These are phyloP conservation scores for Aspergillus sp. DNA, from an alignment of 2,329 filamentous ascomycete species.

Conservation along the genomic window DNA sequence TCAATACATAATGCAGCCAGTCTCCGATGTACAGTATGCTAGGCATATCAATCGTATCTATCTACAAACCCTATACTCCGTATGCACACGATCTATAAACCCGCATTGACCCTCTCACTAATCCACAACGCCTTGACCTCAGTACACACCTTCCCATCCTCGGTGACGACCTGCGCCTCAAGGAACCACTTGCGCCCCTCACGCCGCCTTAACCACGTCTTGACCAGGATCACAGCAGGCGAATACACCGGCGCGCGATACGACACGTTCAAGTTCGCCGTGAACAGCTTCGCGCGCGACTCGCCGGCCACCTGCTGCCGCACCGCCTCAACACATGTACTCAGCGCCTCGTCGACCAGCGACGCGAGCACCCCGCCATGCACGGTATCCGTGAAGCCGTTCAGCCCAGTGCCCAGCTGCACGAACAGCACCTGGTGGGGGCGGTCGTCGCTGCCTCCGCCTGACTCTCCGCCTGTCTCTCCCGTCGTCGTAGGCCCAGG, in stretches of 20 bases:
- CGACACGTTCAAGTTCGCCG: constrained; percentile 1
- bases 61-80: too few species aligned
- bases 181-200: constrained; percentile 3
- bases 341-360: constrained; percentile 1
- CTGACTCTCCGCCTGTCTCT: too few species aligned
- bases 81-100: not conserved
- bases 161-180: not conserved
- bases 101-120: not conserved
- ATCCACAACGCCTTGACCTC: not conserved
- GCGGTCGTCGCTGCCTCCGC: not conserved
- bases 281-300: not conserved
- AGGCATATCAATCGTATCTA: too few species aligned
- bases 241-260: not conserved
- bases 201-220: constrained; percentile 1
- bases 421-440: not conserved
- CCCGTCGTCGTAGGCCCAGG: too few species aligned
- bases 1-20: too few species aligned
- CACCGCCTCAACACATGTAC: not conserved
- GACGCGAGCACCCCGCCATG: constrained; percentile 1
- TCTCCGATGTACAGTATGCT: too few species aligned
- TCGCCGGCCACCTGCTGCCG: not conserved
- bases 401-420: not conserved
- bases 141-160: not conserved
- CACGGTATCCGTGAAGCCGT: constrained; percentile 3
- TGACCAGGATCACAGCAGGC: not conserved